phyloP scores from a whole-genome alignment of 164 flowering plant species.

The Amborella trichopoda region DNA sequence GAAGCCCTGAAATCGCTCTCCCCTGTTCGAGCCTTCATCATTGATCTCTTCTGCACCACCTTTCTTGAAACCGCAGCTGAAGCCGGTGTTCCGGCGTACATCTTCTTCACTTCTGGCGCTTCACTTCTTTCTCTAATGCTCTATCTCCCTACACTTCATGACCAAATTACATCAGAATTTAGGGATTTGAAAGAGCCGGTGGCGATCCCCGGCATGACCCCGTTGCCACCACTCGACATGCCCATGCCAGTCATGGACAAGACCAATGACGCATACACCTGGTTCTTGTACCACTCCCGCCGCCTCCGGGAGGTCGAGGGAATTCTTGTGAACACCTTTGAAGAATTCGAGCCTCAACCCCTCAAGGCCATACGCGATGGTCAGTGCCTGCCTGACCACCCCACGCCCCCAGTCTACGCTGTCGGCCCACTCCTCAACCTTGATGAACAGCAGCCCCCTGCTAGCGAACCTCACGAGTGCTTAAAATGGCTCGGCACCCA shows the following conservation, averaged over 20 bases:
- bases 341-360: neutral
- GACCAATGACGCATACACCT: slow-evolving; percentile 1
- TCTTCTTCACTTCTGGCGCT: slow-evolving; percentile 4
- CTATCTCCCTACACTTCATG: slow-evolving; percentile 2
- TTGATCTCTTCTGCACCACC: slow-evolving; percentile 6
- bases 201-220: neutral
- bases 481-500: slow-evolving; percentile 16
- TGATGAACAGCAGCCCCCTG: neutral
- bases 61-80: slow-evolving; percentile 1
- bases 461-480: neutral
- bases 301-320: slow-evolving; percentile 1
- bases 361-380: neutral
- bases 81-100: slow-evolving; percentile 9
- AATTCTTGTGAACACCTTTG: slow-evolving; percentile 3
- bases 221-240: neutral
- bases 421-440: neutral
- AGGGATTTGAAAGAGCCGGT: neutral
- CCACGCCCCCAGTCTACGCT: neutral
- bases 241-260: slow-evolving; percentile 1
- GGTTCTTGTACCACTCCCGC: slow-evolving; percentile 3
- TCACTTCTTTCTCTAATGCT: slow-evolving; percentile 5
- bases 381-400: neutral
- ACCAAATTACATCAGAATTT: neutral
- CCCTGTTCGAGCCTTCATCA: slow-evolving; percentile 2
- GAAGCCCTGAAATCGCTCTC: neutral